Evolutionary conservation across 306 rosid genomes (phyloP).

Genomic region (Alnus rubra): DNA sequence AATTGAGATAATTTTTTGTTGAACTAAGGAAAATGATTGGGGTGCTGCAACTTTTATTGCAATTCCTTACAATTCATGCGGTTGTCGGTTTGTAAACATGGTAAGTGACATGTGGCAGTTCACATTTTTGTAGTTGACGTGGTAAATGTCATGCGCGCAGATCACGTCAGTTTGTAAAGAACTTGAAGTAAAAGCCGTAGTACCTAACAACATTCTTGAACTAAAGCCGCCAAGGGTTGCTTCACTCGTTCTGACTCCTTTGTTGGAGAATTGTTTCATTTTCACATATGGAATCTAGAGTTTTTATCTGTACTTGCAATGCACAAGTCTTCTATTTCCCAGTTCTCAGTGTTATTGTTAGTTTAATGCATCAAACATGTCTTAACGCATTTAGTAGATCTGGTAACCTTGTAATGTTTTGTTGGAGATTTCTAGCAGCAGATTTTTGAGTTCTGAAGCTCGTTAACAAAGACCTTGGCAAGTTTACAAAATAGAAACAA

Average conservation of each 20-base stretch:
- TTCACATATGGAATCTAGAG: not conserved
- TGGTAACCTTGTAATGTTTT: no score
- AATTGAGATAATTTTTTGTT: not conserved
- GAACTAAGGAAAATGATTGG: not conserved
- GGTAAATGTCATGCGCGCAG: no score
- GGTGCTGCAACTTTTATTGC: no score
- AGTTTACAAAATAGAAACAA: no score
- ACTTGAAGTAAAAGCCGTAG: not conserved
- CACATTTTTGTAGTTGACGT: no score
- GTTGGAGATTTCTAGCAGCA: not conserved
- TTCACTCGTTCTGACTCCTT: not conserved
- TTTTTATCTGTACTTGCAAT: not conserved
- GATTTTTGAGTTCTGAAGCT: conserved; percentile 1
- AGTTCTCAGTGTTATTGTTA: not conserved
- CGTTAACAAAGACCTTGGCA: not conserved
- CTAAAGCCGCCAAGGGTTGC: not conserved
- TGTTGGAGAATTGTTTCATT: not conserved
- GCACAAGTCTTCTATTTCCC: not conserved
- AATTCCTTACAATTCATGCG: no score
- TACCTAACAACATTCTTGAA: no score
- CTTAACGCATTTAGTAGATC: no score
- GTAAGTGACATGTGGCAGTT: no score
- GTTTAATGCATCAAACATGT: no score
- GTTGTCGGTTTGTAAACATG: no score
- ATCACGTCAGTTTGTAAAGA: no score